Percentiles rank a stretch among this genome's conserved stretches.
These are phyloP conservation scores for Oemleria cerasiformis DNA, from an alignment of 306 rosid species.

Conservation along the genomic window DNA sequence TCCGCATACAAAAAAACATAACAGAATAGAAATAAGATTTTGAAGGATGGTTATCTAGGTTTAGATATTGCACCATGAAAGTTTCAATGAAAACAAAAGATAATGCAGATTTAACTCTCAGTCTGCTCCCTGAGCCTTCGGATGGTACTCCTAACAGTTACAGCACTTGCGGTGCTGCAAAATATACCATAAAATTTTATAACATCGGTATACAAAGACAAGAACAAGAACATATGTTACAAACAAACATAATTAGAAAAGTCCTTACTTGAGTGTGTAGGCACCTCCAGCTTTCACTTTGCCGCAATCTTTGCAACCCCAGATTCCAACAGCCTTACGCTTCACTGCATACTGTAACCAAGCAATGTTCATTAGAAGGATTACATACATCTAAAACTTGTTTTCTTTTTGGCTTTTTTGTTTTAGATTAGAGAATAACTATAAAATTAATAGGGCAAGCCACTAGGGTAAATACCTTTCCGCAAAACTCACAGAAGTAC, in stretches of 20 bases:
- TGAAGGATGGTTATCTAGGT: not conserved
- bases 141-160: constrained; percentile 69
- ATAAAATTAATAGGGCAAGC: not conserved
- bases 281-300: constrained; percentile 88
- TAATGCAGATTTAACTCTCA: constrained; percentile 31
- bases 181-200: constrained; percentile 11
- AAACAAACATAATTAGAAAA: not conserved
- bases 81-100: constrained; percentile 6
- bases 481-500: constrained; percentile 75
- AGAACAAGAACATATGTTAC: not conserved
- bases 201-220: not conserved
- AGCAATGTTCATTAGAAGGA: not conserved
- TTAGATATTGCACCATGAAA: constrained; percentile 5
- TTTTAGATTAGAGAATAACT: not conserved
- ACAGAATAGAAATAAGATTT: not conserved
- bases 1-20: not conserved
- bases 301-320: constrained; percentile 91
- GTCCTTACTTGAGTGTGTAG: constrained; percentile 68
- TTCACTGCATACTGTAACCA: constrained; percentile 62
- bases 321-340: constrained; percentile 77
- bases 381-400: not conserved
- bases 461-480: constrained; percentile 48
- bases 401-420: not conserved
- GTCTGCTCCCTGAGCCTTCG: constrained; percentile 89
- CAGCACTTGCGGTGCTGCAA: constrained; percentile 75